Evolutionary conservation across 257 asterid species (phyloP).

Genomic region (Jacaranda copaia): DNA sequence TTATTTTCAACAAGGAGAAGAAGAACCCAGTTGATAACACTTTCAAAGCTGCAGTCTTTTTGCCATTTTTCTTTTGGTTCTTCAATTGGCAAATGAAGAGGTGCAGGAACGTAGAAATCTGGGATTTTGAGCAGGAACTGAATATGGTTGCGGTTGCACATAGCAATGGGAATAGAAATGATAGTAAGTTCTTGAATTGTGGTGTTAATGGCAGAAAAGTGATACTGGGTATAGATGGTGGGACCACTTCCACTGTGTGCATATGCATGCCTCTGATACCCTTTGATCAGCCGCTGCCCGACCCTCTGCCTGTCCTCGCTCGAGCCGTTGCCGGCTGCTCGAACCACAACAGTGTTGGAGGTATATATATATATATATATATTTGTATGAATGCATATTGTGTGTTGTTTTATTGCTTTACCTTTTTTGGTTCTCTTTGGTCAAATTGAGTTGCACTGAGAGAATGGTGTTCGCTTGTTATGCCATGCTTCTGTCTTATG

Average conservation of each 20-base stretch:
- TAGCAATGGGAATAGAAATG: conserved; percentile 32
- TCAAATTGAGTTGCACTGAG: background rate
- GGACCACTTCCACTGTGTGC: conserved; percentile 77
- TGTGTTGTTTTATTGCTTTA: background rate
- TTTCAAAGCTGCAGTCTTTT: conserved; percentile 14
- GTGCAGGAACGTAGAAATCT: conserved; percentile 46
- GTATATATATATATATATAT: conserved; percentile 37
- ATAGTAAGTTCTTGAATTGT: conserved; percentile 22
- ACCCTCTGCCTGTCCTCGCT: conserved; percentile 72
- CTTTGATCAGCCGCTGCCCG: conserved; percentile 55
- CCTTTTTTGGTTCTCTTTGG: background rate
- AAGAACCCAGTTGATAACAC: conserved; percentile 4
- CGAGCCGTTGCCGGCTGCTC: conserved; percentile 88
- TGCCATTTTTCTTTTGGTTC: background rate
- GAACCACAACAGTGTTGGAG: conserved; percentile 89
- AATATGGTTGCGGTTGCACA: conserved; percentile 38
- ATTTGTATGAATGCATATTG: background rate
- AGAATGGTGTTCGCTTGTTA: background rate
- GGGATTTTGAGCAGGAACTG: conserved; percentile 58
- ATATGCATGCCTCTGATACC: conserved; percentile 69
- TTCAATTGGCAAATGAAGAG: conserved; percentile 47
- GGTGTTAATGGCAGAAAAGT: conserved; percentile 47
- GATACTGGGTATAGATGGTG: conserved; percentile 83
- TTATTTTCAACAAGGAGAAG: background rate
- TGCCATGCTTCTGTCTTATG: background rate